A percentile compares a stretch with the other conserved stretches of the same genome.
Conservation (phyloP, 768 basidiomycete genomes). For the Leccinum rimulosum region DNA sequence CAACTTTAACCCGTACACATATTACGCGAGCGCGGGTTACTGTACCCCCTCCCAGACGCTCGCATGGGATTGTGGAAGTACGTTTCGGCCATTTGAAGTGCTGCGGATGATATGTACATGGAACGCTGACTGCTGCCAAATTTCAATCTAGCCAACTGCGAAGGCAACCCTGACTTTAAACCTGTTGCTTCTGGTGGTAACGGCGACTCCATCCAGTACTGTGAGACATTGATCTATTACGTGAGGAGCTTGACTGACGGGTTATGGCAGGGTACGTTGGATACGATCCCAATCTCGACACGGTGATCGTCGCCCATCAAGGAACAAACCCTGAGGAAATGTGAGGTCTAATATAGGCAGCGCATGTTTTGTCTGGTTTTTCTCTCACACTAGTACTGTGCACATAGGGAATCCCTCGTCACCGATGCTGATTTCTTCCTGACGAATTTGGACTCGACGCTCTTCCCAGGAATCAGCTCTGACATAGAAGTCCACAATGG, state of each 20-base stretch:
- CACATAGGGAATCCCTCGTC: constrained; percentile 33
- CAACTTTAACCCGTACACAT: constrained; percentile 46
- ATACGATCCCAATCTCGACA: constrained; percentile 39
- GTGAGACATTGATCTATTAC: constrained; percentile 24
- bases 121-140: neutral
- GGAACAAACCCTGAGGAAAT: constrained; percentile 33
- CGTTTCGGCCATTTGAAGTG: neutral
- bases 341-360: constrained; percentile 14
- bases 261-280: constrained; percentile 48
- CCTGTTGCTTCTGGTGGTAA: constrained; percentile 50
- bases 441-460: constrained; percentile 31
- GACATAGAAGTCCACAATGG: constrained; percentile 45
- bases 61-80: constrained; percentile 53
- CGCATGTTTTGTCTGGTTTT: neutral
- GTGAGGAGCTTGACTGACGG: neutral
- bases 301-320: constrained; percentile 39
- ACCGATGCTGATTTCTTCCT: constrained; percentile 43
- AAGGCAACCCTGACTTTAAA: constrained; percentile 46
- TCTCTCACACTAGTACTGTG: neutral
- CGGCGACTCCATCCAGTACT: constrained; percentile 42
- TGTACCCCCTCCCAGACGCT: constrained; percentile 43
- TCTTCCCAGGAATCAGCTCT: constrained; percentile 51
- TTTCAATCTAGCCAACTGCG: constrained; percentile 32
- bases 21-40: constrained; percentile 50
- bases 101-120: neutral